phyloP scores from a whole-genome alignment of 2,329 filamentous ascomycete genomes.

The Xylaria sp. region DNA sequence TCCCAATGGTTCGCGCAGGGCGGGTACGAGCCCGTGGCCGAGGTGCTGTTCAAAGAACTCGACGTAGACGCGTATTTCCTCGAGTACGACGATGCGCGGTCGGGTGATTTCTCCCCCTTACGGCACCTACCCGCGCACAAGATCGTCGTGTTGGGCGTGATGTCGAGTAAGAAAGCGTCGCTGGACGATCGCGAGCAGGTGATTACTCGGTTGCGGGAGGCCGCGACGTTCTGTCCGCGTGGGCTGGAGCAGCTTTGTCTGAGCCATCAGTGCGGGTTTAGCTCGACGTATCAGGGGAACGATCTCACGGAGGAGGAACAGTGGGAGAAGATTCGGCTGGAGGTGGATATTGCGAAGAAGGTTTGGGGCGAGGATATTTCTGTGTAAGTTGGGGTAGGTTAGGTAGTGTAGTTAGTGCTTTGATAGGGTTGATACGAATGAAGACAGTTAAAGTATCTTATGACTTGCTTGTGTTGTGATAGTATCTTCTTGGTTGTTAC shows the following conservation, averaged over 20 bases:
- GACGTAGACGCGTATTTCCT: constrained; percentile 56
- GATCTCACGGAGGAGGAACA: constrained; percentile 52
- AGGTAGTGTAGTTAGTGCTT: not conserved
- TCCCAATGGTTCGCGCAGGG: constrained; percentile 53
- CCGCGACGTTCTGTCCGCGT: constrained; percentile 42
- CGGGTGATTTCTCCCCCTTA: constrained; percentile 50
- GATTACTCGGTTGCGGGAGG: constrained; percentile 39
- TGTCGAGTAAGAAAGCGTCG: constrained; percentile 52
- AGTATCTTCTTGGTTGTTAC: no score
- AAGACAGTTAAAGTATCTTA: no score
- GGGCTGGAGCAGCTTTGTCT: constrained; percentile 52
- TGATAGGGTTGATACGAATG: no score
- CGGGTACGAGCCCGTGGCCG: constrained; percentile 53
- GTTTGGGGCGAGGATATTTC: constrained; percentile 47
- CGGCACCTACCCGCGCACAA: constrained; percentile 50
- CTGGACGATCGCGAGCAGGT: constrained; percentile 45
- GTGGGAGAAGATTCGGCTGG: constrained; percentile 51
- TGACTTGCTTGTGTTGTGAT: no score
- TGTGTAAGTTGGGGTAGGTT: not conserved
- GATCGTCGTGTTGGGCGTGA: constrained; percentile 50
- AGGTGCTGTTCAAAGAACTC: constrained; percentile 52
- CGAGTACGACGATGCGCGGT: constrained; percentile 53
- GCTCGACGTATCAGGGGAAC: constrained; percentile 52
- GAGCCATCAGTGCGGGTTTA: constrained; percentile 55
- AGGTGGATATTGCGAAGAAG: constrained; percentile 53